Percentiles rank a stretch among this genome's conserved stretches.
phyloP scores from a whole-genome alignment of 2,329 filamentous ascomycete genomes.

The Cryphonectria parasitica region DNA sequence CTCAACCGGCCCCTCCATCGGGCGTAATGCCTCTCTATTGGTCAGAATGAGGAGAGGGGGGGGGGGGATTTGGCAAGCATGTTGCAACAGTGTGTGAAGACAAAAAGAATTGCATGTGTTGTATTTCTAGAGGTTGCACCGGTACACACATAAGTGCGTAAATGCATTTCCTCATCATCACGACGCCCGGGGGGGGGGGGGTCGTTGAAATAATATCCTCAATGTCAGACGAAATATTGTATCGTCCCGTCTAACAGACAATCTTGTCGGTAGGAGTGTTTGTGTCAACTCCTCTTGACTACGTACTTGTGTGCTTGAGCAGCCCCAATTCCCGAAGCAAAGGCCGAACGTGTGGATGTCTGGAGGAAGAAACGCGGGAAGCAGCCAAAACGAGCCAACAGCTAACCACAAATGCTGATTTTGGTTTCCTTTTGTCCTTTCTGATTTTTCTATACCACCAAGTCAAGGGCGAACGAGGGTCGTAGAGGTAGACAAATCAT shows the following conservation, averaged over 20 bases:
- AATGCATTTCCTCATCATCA: neutral
- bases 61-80: neutral
- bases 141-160: neutral
- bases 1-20: neutral
- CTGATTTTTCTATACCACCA: too few species aligned
- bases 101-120: neutral
- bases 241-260: neutral
- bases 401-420: neutral
- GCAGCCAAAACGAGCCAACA: neutral
- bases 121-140: neutral
- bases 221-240: neutral
- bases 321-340: neutral
- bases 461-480: neutral
- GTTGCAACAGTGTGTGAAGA: neutral
- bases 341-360: neutral
- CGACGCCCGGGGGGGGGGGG: too few species aligned
- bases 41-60: neutral
- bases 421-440: neutral
- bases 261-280: neutral
- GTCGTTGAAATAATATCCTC: neutral
- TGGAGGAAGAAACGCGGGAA: neutral
- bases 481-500: neutral
- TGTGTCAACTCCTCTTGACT: neutral
- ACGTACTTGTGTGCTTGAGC: neutral
- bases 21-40: neutral